A percentile compares a stretch with the other conserved stretches of the same genome.
phyloP scores from a whole-genome alignment of 2,329 filamentous ascomycete genomes.

The Pseudogymnoascus sp. region DNA sequence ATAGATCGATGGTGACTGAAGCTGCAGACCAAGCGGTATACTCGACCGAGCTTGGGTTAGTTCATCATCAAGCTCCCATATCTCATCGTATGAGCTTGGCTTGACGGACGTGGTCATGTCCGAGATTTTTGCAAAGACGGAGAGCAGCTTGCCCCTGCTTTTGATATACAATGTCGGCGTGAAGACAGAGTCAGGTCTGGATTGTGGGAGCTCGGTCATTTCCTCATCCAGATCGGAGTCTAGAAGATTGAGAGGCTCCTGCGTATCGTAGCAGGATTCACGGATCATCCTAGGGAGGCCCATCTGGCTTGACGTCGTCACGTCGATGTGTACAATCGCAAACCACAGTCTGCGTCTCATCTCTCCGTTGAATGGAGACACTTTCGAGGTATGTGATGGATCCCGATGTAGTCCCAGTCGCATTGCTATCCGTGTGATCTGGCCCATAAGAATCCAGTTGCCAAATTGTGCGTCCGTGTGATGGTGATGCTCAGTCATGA shows the following conservation, averaged over 20 bases:
- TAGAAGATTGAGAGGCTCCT: slow-evolving; percentile 50
- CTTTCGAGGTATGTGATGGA: slow-evolving; percentile 37
- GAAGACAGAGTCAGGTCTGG: slow-evolving; percentile 45
- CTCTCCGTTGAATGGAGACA: slow-evolving; percentile 45
- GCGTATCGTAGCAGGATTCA: slow-evolving; percentile 53
- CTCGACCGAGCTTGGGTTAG: background rate
- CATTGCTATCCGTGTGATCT: slow-evolving; percentile 45
- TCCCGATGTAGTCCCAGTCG: slow-evolving; percentile 52
- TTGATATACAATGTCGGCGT: slow-evolving; percentile 43
- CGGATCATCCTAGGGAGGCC: slow-evolving; percentile 60
- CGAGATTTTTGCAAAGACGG: background rate
- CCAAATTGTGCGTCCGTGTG: slow-evolving; percentile 44
- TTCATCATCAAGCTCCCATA: background rate
- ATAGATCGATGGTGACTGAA: background rate
- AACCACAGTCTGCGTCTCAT: slow-evolving; percentile 56
- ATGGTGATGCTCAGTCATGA: slow-evolving; percentile 42
- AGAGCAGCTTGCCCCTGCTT: background rate
- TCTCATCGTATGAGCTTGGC: background rate
- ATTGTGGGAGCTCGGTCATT: slow-evolving; percentile 43
- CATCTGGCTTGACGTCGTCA: slow-evolving; percentile 57
- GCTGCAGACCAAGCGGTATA: background rate
- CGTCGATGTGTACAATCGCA: slow-evolving; percentile 47
- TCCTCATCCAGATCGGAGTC: slow-evolving; percentile 57
- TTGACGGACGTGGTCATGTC: background rate
- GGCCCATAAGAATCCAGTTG: slow-evolving; percentile 43